Base-by-base conservation (phyloP, 805 yeast species). In the Alloascoidea africana region DNA sequence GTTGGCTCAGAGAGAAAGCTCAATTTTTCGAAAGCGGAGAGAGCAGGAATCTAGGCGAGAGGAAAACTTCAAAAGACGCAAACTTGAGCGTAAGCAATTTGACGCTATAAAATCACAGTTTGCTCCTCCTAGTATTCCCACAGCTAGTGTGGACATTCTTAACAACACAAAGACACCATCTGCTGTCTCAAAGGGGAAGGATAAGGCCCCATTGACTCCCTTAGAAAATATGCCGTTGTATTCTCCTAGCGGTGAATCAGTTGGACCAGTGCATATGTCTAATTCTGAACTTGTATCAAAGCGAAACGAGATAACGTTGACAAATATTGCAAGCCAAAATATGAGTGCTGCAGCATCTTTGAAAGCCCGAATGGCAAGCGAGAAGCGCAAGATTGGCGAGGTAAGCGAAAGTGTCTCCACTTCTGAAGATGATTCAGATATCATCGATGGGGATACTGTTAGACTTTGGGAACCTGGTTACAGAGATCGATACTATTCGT, bases 401-500 rank as follows among this genome's bases (percentile, higher is more conserved):
- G 50, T 46, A 4, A 46, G 60, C 11, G 62, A 58, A 2, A 46
- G 50, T 4, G 58, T 58, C 33, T 67, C 62, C 32, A 63, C 65
- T 11, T 73, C 69, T 36, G 66, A 57, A 3, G 66, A 65, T 33
- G 66, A 65, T 33, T 41, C 27, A 34, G 39, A 36, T 14, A 34
- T 44, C 11, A 46, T 42, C 5, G 52, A 52, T 30, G 63, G 55
- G 19, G 75, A 68, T 41, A 59, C 65, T 4, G 77, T 87, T 23
- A 70, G 75, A 46, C 58, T 84, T 44, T 79, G 83, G 75, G 94
- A 85, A 53, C 78, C 91, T 0, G 98, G 98, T 0, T 91, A 83
- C 56, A 71, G 70, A 37, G 73, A 69, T 39, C 64, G 99, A 36
- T 91, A 91, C 55, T 91, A 91, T 52, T 61, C 66, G 41, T 62